phyloP scores from a whole-genome alignment of 140 eudicot species.

The Eryngium alpinum region DNA sequence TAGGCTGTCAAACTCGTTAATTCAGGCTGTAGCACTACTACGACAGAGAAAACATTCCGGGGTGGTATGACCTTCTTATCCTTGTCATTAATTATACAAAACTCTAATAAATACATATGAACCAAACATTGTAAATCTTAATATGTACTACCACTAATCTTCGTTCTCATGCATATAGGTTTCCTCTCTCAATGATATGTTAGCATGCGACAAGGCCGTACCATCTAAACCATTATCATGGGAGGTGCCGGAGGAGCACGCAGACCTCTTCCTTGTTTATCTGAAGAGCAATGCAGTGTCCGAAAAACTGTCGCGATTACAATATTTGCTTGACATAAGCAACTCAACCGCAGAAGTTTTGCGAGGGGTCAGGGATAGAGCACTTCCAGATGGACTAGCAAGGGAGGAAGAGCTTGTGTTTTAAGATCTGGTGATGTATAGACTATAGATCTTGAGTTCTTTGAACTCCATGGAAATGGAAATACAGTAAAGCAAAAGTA shows the following conservation, averaged over 20 bases:
- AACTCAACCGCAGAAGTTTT: slow-evolving; percentile 71
- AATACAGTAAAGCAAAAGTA: no score
- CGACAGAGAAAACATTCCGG: slow-evolving; percentile 77
- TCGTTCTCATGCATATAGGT: slow-evolving; percentile 36
- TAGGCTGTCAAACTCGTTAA: slow-evolving; percentile 56
- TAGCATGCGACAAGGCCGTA: slow-evolving; percentile 97
- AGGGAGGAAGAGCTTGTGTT: slow-evolving; percentile 78
- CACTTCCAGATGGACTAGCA: slow-evolving; percentile 34
- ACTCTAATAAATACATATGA: not conserved
- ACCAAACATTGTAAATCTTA: not conserved
- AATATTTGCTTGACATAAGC: slow-evolving; percentile 60
- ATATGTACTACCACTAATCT: not conserved
- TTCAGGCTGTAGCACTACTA: slow-evolving; percentile 76
- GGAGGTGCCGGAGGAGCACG: slow-evolving; percentile 74
- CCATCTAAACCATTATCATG: slow-evolving; percentile 76
- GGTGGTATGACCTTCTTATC: slow-evolving; percentile 49
- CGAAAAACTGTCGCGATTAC: slow-evolving; percentile 63
- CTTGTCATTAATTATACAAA: no score
- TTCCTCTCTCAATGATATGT: slow-evolving; percentile 71
- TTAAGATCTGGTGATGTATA: slow-evolving; percentile 30
- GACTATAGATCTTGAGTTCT: no score
- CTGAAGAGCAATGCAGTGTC: slow-evolving; percentile 55
- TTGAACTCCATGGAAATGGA: no score
- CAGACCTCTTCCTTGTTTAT: slow-evolving; percentile 60
- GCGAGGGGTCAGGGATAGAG: slow-evolving; percentile 45